These are phyloP conservation scores for Graphilbum sp. DNA, from an alignment of 2,329 filamentous ascomycete genomes.

Conservation along the genomic window DNA sequence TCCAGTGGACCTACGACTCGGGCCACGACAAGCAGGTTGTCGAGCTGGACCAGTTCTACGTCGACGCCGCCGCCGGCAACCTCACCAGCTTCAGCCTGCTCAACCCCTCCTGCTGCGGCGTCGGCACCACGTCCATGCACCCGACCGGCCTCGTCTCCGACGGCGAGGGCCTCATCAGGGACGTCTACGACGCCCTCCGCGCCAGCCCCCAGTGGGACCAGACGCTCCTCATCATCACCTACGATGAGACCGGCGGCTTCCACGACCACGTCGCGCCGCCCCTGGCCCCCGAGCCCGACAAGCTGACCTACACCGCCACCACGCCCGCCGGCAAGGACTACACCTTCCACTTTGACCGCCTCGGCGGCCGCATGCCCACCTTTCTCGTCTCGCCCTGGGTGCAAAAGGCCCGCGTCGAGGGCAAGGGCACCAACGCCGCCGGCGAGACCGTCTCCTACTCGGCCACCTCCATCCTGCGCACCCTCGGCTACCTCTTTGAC, in stretches of 20 bases:
- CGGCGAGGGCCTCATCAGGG: constrained; percentile 27
- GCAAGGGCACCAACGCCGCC: constrained; percentile 16
- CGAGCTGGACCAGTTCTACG: constrained; percentile 23
- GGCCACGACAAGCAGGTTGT: constrained; percentile 16
- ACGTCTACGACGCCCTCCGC: constrained; percentile 27
- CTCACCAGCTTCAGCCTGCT: constrained; percentile 29
- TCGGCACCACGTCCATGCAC: constrained; percentile 25
- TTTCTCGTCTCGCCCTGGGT: constrained; percentile 27
- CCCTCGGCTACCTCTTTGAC: constrained; percentile 24
- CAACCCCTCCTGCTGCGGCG: constrained; percentile 33
- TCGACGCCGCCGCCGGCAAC: constrained; percentile 24
- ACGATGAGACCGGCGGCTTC: constrained; percentile 30
- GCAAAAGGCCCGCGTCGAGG: constrained; percentile 21
- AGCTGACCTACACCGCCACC: constrained; percentile 18
- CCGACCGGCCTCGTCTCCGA: constrained; percentile 25
- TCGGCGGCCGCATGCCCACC: constrained; percentile 26
- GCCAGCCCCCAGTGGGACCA: constrained; percentile 27
- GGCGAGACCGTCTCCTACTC: constrained; percentile 21
- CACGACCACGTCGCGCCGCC: constrained; percentile 28
- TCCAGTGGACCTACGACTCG: constrained; percentile 21
- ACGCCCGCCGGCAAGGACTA: constrained; percentile 18
- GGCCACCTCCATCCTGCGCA: constrained; percentile 25
- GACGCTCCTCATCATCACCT: constrained; percentile 28
- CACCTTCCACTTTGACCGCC: constrained; percentile 22
- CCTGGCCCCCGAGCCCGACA: constrained; percentile 21